These are phyloP conservation scores for Coemansia reversa DNA, from an alignment of 192 early-diverging fungal genomes.

Conservation along the genomic window DNA sequence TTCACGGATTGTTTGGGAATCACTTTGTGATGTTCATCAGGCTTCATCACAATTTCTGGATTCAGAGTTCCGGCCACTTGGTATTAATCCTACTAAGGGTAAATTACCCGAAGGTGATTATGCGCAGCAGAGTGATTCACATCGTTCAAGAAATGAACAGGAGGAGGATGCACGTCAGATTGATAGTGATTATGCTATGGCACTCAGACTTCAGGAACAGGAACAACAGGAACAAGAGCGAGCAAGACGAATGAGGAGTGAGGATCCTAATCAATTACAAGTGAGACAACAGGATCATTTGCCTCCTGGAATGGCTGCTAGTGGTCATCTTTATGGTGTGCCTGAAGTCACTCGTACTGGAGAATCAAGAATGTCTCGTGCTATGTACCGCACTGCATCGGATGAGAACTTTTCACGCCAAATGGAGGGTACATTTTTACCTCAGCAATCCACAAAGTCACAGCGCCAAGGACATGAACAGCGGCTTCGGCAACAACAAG, in stretches of 20 bases:
- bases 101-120: constrained; percentile 22
- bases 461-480: background rate
- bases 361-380: constrained; percentile 9
- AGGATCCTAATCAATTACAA: constrained; percentile 12
- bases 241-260: constrained; percentile 18
- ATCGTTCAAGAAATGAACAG: background rate
- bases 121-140: constrained; percentile 9
- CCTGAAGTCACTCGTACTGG: constrained; percentile 25
- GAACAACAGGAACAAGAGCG: constrained; percentile 23
- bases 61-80: constrained; percentile 49
- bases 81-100: background rate
- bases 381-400: constrained; percentile 14
- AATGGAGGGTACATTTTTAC: constrained; percentile 31
- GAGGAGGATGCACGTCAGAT: constrained; percentile 22
- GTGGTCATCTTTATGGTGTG: constrained; percentile 32
- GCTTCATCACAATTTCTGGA: constrained; percentile 62
- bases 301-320: constrained; percentile 36
- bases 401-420: constrained; percentile 35
- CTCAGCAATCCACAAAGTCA: constrained; percentile 7
- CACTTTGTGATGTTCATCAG: constrained; percentile 65
- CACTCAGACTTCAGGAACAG: constrained; percentile 47
- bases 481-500: background rate
- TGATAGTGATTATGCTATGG: constrained; percentile 54
- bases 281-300: constrained; percentile 34
- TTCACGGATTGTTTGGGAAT: constrained; percentile 71